Evolutionary conservation across 2,329 filamentous ascomycete genomes (phyloP).

Genomic region (Arthrobotrys entomopaga): DNA sequence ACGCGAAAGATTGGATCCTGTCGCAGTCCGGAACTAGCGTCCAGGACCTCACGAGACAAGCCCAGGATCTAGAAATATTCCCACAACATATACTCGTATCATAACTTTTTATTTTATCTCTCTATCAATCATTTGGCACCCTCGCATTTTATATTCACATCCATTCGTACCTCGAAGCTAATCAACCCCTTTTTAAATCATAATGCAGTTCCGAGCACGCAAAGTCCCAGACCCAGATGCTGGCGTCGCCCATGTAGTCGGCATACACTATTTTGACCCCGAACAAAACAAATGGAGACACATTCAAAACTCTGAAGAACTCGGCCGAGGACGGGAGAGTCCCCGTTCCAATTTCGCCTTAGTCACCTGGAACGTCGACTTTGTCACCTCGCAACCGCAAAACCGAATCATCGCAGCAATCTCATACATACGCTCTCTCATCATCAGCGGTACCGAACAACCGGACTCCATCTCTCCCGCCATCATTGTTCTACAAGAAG

Average conservation of each 20-base stretch:
- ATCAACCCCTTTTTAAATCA: not conserved
- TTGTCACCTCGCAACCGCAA: constrained; percentile 35
- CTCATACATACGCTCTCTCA: constrained; percentile 44
- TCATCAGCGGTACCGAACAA: constrained; percentile 38
- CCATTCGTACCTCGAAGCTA: constrained; percentile 6
- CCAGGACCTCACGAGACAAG: too few relatives aligned
- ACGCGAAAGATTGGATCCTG: too few relatives aligned
- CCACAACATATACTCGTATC: constrained; percentile 1
- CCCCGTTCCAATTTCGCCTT: constrained; percentile 49
- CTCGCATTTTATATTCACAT: not conserved
- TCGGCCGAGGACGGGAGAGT: not conserved
- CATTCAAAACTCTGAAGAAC: constrained; percentile 35
- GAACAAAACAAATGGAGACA: constrained; percentile 46
- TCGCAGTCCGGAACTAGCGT: constrained; percentile 32
- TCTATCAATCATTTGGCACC: too few relatives aligned
- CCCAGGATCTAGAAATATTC: not conserved
- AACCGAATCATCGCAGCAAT: constrained; percentile 45
- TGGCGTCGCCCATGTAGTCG: constrained; percentile 46
- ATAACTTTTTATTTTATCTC: too few relatives aligned
- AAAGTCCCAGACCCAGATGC: constrained; percentile 28
- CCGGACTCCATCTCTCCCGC: constrained; percentile 35
- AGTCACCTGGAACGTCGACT: constrained; percentile 52
- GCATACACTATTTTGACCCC: constrained; percentile 34
- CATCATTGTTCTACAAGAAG: constrained; percentile 48
- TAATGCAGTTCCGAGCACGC: constrained; percentile 25